Evolutionary conservation across 257 asterid genomes (phyloP), one percentile per base, ranked within the genome.

Genomic region (Linaria vulgaris): DNA sequence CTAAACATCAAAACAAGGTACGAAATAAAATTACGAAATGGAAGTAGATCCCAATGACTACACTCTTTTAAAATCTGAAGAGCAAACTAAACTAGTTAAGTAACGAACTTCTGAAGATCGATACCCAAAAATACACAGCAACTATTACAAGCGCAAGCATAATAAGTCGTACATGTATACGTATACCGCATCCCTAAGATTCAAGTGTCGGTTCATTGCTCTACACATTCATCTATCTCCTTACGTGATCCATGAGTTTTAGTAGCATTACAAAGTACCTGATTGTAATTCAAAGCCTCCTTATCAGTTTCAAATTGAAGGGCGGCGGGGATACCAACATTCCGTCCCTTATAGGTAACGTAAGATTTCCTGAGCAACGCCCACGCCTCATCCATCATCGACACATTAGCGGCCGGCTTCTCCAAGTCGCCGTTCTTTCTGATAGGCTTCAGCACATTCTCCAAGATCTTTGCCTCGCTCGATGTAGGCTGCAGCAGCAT

Each of bases 381-480:
- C 87, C 87, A 81, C 19, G 87, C 87, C 63, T 81, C 87, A 30
- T 81, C 87, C 76, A 81, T 65, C 87, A 81, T 72, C 37, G 76
- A 69, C 58, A 46, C 13, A 47, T n/a, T n/a, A n/a, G n/a, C n/a
- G n/a, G n/a, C n/a, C n/a, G 72, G 47, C 56, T 59, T 68, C 50
- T 75, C 84, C 31, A 70, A 46, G 22, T n/a, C n/a, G n/a, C n/a
- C n/a, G n/a, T 61, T 49, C 31, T 9, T 65, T 66, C 48, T 70
- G 22, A 55, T 63, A 44, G 7, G 63, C 65, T 75, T 81, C 62
- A 69, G 22, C 56, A 69, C 56, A 57, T 41, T 70, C 21, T 66
- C 72, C 72, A 75, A 8, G 66, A 57, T 38, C 51, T 19, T 23
- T 16, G 69, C 81, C 21, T 67, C 56, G 71, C 81, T 75, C 41